Conservation (phyloP, 768 basidiomycete species). For the Chalciporus piperatus region DNA sequence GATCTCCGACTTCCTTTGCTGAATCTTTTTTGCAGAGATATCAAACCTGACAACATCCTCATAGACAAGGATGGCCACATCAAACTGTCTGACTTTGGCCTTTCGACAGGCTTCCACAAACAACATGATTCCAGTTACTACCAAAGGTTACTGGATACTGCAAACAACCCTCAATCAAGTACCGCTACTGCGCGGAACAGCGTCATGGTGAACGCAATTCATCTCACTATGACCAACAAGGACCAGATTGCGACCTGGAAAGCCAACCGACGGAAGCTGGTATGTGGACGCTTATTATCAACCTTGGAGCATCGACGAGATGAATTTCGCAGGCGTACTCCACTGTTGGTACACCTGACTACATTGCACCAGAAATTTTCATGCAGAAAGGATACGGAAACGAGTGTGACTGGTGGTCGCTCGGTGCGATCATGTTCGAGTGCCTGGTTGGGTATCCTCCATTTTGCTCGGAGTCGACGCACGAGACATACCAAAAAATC, state of each 20-base stretch:
- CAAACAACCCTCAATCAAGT: conserved; percentile 42
- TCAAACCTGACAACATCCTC: conserved; percentile 96
- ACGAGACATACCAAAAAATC: conserved; percentile 98
- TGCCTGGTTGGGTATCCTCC: conserved; percentile 96
- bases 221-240: conserved; percentile 91
- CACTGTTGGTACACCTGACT: conserved; percentile 95
- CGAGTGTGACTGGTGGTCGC: conserved; percentile 99
- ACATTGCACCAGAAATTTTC: conserved; percentile 98
- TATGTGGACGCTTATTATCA: conserved; percentile 34
- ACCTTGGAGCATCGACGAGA: conserved; percentile 2
- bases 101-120: conserved; percentile 99
- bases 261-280: conserved; percentile 93
- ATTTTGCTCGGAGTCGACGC: conserved; percentile 93
- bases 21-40: conserved; percentile 60
- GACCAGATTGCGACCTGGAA: conserved; percentile 98
- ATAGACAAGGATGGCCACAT: conserved; percentile 94
- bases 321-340: conserved; percentile 74
- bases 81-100: conserved; percentile 97
- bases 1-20: background rate
- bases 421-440: conserved; percentile 98
- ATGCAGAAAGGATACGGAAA: conserved; percentile 95
- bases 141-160: conserved; percentile 77
- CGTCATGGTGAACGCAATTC: conserved; percentile 96
- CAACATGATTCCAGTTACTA: conserved; percentile 97
- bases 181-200: conserved; percentile 71